A percentile compares a stretch with the other conserved stretches of the same genome.
These are phyloP conservation scores for Linnemannia schmuckeri DNA, from an alignment of 192 early-diverging fungal genomes.

Conservation along the genomic window DNA sequence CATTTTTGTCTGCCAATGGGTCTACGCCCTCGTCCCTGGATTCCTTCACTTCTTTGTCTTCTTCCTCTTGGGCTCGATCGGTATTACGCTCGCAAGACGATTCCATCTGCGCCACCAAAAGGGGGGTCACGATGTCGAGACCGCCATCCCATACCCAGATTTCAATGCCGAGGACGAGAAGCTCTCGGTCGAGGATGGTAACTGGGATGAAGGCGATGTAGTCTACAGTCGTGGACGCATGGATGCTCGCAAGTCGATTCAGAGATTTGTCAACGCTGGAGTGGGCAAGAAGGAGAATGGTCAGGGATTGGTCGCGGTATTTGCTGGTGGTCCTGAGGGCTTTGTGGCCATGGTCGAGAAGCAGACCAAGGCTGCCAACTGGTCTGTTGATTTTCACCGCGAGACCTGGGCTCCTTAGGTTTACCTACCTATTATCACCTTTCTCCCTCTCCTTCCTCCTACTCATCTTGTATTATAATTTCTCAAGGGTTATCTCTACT, in stretches of 20 bases:
- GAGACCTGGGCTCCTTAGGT: slow-evolving; percentile 51
- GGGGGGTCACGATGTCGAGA: slow-evolving; percentile 17
- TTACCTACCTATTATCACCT: neutral
- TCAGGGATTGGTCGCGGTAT: slow-evolving; percentile 29
- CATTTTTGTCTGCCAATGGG: slow-evolving; percentile 50
- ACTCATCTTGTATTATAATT: neutral
- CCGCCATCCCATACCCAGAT: slow-evolving; percentile 16
- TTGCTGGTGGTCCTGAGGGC: slow-evolving; percentile 52
- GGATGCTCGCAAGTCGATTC: slow-evolving; percentile 34
- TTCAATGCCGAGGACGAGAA: slow-evolving; percentile 9
- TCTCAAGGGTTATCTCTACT: neutral
- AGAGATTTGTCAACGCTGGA: slow-evolving; percentile 27
- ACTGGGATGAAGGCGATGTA: slow-evolving; percentile 54
- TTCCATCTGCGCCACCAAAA: slow-evolving; percentile 29
- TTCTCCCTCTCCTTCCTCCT: neutral
- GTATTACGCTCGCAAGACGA: slow-evolving; percentile 23
- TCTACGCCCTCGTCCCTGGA: slow-evolving; percentile 30
- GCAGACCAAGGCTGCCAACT: slow-evolving; percentile 31
- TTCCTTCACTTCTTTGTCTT: slow-evolving; percentile 32
- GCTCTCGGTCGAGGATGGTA: slow-evolving; percentile 27
- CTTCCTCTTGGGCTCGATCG: slow-evolving; percentile 33
- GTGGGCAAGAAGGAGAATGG: slow-evolving; percentile 37
- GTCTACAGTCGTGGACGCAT: slow-evolving; percentile 46
- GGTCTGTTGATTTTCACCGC: slow-evolving; percentile 44
- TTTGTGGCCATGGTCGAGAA: slow-evolving; percentile 40